These are phyloP conservation scores for Pleomassaria siparia DNA, from an alignment of 2,329 filamentous ascomycete genomes.

Conservation along the genomic window DNA sequence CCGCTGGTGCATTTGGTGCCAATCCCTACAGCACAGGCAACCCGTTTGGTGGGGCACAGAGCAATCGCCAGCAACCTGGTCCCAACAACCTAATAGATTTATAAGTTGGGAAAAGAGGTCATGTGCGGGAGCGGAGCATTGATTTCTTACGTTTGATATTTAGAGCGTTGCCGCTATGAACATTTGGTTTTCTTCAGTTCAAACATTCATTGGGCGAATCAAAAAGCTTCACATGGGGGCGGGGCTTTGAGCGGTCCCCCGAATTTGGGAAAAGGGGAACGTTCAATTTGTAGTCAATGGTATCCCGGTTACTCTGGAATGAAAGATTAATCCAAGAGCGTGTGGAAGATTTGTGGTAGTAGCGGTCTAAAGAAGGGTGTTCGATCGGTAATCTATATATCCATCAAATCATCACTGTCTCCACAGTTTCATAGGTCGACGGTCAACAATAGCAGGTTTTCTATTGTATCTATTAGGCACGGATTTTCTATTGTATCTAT, in stretches of 20 bases:
- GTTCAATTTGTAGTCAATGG: not conserved
- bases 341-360: not conserved
- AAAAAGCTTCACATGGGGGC: slow-evolving; percentile 7
- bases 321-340: not conserved
- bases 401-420: slow-evolving; percentile 1
- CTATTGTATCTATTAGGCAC: too few relatives aligned
- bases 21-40: slow-evolving; percentile 51
- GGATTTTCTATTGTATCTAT: too few relatives aligned
- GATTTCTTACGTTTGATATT: slow-evolving; percentile 25
- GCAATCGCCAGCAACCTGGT: slow-evolving; percentile 47
- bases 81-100: slow-evolving; percentile 65
- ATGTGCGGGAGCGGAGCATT: not conserved
- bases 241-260: slow-evolving; percentile 5
- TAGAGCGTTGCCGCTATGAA: slow-evolving; percentile 13
- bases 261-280: not conserved
- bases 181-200: slow-evolving; percentile 9
- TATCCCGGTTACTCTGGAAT: not conserved
- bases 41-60: slow-evolving; percentile 54
- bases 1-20: slow-evolving; percentile 49
- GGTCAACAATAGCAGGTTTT: not conserved
- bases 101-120: slow-evolving; percentile 28
- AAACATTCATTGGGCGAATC: slow-evolving; percentile 9
- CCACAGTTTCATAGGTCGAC: not conserved
- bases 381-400: not conserved
- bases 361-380: not conserved